phyloP scores from a whole-genome alignment of 129 eudicot genomes.

The Smallanthus sonchifolius region DNA sequence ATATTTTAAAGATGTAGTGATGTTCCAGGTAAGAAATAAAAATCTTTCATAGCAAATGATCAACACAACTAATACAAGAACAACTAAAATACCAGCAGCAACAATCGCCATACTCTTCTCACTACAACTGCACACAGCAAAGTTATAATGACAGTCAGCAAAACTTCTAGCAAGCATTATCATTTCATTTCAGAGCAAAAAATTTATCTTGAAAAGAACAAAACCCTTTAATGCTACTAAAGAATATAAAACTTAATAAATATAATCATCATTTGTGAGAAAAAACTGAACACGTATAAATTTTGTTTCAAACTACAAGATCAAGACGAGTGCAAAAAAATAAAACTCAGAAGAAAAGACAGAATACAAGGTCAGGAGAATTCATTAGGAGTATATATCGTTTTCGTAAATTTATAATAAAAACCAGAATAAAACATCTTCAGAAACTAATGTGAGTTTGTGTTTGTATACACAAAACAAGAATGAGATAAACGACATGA shows the following conservation, averaged over 20 bases:
- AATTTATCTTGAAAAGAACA: too few relatives aligned
- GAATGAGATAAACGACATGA: too few relatives aligned
- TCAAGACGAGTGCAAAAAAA: neutral
- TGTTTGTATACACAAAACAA: neutral
- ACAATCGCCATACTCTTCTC: conserved; percentile 6
- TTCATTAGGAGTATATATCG: too few relatives aligned
- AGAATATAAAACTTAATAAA: neutral
- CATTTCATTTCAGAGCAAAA: neutral
- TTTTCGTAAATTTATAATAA: too few relatives aligned
- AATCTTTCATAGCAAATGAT: conserved; percentile 9
- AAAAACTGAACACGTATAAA: neutral
- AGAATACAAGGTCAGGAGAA: neutral
- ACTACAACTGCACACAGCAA: conserved; percentile 12
- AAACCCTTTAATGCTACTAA: too few relatives aligned
- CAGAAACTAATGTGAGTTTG: too few relatives aligned
- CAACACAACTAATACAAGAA: conserved; percentile 27
- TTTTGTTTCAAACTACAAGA: neutral
- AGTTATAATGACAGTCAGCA: conserved; percentile 3
- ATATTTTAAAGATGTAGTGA: neutral
- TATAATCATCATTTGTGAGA: neutral
- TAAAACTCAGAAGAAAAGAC: neutral
- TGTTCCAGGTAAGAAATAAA: conserved; percentile 18
- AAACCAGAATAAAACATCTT: too few relatives aligned
- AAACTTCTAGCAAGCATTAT: neutral
- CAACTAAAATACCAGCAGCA: conserved; percentile 8